phyloP scores from a whole-genome alignment of 2,329 filamentous ascomycete genomes.

The Thelonectria rubi region DNA sequence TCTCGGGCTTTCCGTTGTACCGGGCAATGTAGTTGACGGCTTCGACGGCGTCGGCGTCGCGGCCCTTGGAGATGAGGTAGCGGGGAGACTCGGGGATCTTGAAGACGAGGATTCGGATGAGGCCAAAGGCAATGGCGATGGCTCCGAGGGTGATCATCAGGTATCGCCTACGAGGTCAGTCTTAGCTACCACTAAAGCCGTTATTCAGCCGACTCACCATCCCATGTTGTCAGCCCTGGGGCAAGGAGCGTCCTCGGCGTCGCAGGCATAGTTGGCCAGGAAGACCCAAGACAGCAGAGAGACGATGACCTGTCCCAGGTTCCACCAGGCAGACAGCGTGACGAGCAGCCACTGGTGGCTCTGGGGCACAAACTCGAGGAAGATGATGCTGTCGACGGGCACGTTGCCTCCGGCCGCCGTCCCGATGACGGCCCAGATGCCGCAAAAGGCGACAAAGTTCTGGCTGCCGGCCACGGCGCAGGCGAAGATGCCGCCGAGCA shows the following conservation, averaged over 20 bases:
- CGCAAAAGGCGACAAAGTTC: slow-evolving; percentile 65
- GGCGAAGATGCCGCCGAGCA: slow-evolving; percentile 62
- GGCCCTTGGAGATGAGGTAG: slow-evolving; percentile 53
- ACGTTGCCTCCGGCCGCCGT: slow-evolving; percentile 55
- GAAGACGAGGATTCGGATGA: slow-evolving; percentile 53
- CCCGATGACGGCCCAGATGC: slow-evolving; percentile 61
- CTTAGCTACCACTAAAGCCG: background rate
- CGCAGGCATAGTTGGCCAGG: slow-evolving; percentile 49
- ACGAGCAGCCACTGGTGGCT: slow-evolving; percentile 55
- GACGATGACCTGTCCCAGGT: slow-evolving; percentile 57
- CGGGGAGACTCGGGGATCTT: slow-evolving; percentile 55
- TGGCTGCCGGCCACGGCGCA: slow-evolving; percentile 65
- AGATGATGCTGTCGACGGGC: slow-evolving; percentile 58
- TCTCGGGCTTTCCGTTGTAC: slow-evolving; percentile 41
- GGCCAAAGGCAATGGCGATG: slow-evolving; percentile 50
- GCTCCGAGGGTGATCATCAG: slow-evolving; percentile 53
- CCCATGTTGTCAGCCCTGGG: slow-evolving; percentile 54
- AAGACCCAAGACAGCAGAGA: slow-evolving; percentile 48
- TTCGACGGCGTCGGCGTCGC: slow-evolving; percentile 56
- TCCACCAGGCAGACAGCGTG: slow-evolving; percentile 56
- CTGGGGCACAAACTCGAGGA: slow-evolving; percentile 57
- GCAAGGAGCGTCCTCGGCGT: slow-evolving; percentile 45
- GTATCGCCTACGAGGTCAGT: slow-evolving; percentile 45
- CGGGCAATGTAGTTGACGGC: slow-evolving; percentile 56
- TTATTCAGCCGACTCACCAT: slow-evolving; percentile 42